These are phyloP conservation scores for Aspergillus phoenicis DNA, from an alignment of 2,329 filamentous ascomycete genomes.

Conservation along the genomic window DNA sequence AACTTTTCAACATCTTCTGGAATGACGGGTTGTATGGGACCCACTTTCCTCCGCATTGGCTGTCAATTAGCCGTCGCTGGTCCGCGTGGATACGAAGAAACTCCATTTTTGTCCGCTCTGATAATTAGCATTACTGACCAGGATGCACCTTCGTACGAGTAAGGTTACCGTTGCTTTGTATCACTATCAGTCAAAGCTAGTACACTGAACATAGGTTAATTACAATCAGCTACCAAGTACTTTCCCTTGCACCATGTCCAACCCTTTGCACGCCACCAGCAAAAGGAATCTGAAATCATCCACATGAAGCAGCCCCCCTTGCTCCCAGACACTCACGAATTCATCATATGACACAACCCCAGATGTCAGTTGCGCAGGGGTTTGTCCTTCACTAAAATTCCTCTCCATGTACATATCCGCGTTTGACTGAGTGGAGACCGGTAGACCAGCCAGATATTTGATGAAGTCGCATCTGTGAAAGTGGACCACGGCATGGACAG, in stretches of 20 bases:
- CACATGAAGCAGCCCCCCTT: neutral
- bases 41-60: neutral
- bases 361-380: neutral
- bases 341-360: constrained; percentile 5
- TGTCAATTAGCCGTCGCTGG: neutral
- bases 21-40: neutral
- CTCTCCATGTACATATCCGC: neutral
- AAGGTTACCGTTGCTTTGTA: too few relatives aligned
- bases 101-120: neutral
- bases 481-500: neutral
- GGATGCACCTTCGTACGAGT: too few relatives aligned
- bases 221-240: neutral
- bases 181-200: too few relatives aligned
- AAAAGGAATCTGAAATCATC: constrained; percentile 3
- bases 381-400: neutral
- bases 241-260: neutral
- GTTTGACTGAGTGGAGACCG: neutral
- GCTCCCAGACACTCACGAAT: constrained; percentile 9
- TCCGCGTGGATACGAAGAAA: neutral
- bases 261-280: constrained; percentile 8
- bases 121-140: neutral
- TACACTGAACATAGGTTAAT: too few relatives aligned
- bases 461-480: constrained; percentile 8
- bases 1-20: neutral
- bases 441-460: constrained; percentile 4